A percentile compares a stretch with the other conserved stretches of the same genome.
These are phyloP conservation scores for Fusarium sp. DNA, from an alignment of 2,329 filamentous ascomycete genomes.

Conservation along the genomic window DNA sequence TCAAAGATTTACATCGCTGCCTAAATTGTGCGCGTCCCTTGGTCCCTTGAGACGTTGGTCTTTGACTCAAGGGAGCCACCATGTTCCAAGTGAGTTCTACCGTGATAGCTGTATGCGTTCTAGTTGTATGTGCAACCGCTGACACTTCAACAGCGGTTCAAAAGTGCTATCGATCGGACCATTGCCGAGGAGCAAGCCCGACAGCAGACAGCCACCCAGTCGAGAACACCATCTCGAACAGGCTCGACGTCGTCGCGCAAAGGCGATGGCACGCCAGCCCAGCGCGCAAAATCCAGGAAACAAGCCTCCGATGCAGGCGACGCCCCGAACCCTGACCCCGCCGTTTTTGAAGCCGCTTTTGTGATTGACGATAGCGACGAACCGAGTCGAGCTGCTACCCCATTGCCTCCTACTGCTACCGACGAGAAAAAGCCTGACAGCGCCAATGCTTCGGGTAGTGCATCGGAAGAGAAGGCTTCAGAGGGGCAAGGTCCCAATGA, in stretches of 20 bases:
- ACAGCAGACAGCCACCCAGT: constrained; percentile 67
- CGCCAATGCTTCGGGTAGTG: constrained; percentile 22
- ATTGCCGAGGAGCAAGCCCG: constrained; percentile 93
- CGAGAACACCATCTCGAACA: constrained; percentile 57
- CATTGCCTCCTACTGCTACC: constrained; percentile 56
- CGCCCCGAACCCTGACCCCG: constrained; percentile 76
- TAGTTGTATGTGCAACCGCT: neutral
- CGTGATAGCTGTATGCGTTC: neutral
- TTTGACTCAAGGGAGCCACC: constrained; percentile 37
- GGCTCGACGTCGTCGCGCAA: constrained; percentile 54
- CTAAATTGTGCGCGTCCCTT: constrained; percentile 33
- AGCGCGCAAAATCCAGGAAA: constrained; percentile 56
- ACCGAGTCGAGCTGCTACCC: constrained; percentile 70
- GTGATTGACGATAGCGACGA: constrained; percentile 86
- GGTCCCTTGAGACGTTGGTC: constrained; percentile 33
- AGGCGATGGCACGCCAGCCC: constrained; percentile 52
- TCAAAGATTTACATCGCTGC: constrained; percentile 2
- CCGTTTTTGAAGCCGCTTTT: constrained; percentile 88
- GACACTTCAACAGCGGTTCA: constrained; percentile 72
- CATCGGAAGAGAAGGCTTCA: constrained; percentile 33
- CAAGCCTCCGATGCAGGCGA: constrained; percentile 53
- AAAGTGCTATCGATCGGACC: constrained; percentile 85
- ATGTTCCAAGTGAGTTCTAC: constrained; percentile 51
- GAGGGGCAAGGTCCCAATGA: constrained; percentile 20
- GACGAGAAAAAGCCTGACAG: constrained; percentile 51